Evolutionary conservation across 1,284 basidiomycete species (phyloP).

Genomic region (Ceratobasidium sp.): DNA sequence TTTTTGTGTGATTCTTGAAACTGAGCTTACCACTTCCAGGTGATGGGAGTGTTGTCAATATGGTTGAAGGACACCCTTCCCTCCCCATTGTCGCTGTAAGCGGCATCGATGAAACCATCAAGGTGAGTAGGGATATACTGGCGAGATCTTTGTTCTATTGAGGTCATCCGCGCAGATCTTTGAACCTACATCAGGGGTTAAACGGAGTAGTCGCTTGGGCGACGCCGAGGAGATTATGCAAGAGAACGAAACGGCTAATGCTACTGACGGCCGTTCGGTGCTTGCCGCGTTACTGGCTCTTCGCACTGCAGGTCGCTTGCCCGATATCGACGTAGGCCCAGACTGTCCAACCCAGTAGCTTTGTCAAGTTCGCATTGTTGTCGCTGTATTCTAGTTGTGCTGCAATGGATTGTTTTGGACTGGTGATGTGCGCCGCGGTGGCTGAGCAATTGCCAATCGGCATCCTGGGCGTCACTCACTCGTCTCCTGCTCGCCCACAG

Average conservation of each 20-base stretch:
- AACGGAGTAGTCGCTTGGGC: conserved; percentile 66
- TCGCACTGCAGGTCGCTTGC: conserved; percentile 21
- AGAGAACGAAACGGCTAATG: conserved; percentile 58
- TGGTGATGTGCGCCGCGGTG: conserved; percentile 7
- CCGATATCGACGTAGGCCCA: conserved; percentile 5
- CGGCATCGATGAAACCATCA: conserved; percentile 90
- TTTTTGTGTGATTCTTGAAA: background rate
- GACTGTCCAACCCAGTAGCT: conserved; percentile 37
- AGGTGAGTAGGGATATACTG: conserved; percentile 64
- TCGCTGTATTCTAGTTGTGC: conserved; percentile 2
- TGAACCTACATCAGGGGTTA: conserved; percentile 66
- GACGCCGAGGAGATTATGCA: conserved; percentile 68
- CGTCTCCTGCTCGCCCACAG: conserved; percentile 9
- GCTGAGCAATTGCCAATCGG: conserved; percentile 22
- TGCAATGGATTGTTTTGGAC: background rate
- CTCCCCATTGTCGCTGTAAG: conserved; percentile 84
- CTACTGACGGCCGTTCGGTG: background rate
- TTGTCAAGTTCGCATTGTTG: background rate
- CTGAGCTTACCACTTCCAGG: conserved; percentile 9
- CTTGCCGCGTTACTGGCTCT: conserved; percentile 20
- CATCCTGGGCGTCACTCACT: conserved; percentile 18
- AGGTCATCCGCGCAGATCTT: conserved; percentile 67
- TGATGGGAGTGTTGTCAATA: conserved; percentile 84
- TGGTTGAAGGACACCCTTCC: conserved; percentile 85
- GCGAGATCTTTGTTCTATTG: conserved; percentile 27